Base-by-base conservation (phyloP, 768 basidiomycete genomes). In the Macrolepiota fuliginosa region DNA sequence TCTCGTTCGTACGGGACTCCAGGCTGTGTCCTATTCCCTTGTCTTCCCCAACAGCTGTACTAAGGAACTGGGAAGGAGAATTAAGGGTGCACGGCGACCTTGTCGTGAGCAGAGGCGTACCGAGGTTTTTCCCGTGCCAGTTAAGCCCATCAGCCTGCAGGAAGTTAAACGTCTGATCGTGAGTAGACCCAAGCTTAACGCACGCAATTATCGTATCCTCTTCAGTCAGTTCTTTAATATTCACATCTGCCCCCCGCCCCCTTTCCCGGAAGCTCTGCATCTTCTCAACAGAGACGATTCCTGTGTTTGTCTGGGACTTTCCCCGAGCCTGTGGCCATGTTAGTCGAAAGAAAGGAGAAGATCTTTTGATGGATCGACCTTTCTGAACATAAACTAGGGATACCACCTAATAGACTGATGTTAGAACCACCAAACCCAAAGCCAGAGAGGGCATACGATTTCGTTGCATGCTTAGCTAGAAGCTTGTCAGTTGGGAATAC, bases 1-100 rank as follows among this genome's bases (percentile, higher is more conserved):
- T 70, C 60, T 74, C 61, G 6, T 70, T 67, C 36, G 76, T 77
- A 59, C 72, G 74, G 51, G 76, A 77, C 46, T 74, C 70, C 54
- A 77, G 54, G 22, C 71, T 67, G 25, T 70, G 64, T 7, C 76
- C 72, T 42, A 73, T 71, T 36, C 71, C 68, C 39, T 71, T 66
- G 53, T 62, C 47, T 1, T 70, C 70, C 0, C 72, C 75, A n/a
- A 73, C 73, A 17, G 70, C 71, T 4, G 62, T 54, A 63, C 77
- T 77, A 64, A 77, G 72, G 64, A 77, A 76, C 76, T 77, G 37
- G 22, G 50, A 55, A 2, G 3, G 13, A 19, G 45, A 11, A 54
- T 46, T 25, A 51, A n/a, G n/a, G 36, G 12, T 7, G 2, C n/a
- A 62, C 17, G 39, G 47, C 29, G 22, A 11, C 3, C 10, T 37